These are phyloP conservation scores for Syzygium jambos DNA, from an alignment of 345 rosid genomes.

Conservation along the genomic window DNA sequence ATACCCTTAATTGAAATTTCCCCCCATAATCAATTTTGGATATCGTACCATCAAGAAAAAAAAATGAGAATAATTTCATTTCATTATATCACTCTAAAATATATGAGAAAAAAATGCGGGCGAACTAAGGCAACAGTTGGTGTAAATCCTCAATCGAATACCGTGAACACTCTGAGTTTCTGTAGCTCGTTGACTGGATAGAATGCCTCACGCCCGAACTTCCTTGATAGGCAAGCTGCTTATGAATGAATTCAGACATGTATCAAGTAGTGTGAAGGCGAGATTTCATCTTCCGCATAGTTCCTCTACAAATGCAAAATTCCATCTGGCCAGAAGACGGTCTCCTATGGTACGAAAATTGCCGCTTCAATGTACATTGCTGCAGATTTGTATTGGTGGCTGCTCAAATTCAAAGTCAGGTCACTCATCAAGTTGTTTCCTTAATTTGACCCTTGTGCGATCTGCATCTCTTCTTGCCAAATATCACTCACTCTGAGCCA, in stretches of 20 bases:
- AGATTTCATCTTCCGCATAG: neutral
- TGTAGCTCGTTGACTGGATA: neutral
- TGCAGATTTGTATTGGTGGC: neutral
- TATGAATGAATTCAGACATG: neutral
- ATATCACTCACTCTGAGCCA: conserved; percentile 7
- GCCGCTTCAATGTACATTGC: neutral
- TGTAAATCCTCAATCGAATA: neutral
- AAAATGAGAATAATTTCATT: neutral
- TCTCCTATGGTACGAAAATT: neutral
- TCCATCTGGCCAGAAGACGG: neutral
- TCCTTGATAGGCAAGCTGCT: neutral
- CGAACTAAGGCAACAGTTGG: neutral
- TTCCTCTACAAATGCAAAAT: neutral
- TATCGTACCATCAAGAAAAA: neutral
- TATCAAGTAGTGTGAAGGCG: neutral
- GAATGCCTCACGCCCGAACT: neutral
- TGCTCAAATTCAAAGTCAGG: neutral
- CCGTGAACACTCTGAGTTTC: neutral
- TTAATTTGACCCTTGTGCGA: neutral
- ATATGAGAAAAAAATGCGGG: neutral
- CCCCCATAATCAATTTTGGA: neutral
- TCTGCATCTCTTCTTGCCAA: conserved; percentile 3
- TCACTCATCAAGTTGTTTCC: neutral
- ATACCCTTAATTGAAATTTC: neutral
- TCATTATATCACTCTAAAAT: neutral